Conservation (phyloP, 441 rosid species). For the Populus hybrid region DNA sequence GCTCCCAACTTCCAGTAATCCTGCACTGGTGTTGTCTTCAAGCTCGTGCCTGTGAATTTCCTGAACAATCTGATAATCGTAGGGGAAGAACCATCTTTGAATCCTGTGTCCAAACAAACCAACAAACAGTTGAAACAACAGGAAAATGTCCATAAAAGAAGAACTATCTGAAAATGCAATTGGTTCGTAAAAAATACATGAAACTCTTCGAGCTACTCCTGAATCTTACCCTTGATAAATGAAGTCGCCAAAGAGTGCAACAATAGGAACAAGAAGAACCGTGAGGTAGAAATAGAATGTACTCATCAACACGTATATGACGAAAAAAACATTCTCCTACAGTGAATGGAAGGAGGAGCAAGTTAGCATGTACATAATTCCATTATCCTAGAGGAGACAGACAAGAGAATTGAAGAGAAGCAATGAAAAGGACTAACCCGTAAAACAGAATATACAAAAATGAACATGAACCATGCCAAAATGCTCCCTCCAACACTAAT, state of each 20-base stretch:
- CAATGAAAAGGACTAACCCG: slow-evolving; percentile 45
- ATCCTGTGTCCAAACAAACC: slow-evolving; percentile 41
- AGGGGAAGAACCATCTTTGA: slow-evolving; percentile 94
- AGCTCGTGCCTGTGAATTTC: slow-evolving; percentile 79
- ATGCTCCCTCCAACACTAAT: too few species aligned
- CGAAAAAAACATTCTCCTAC: slow-evolving; percentile 86
- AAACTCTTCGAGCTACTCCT: slow-evolving; percentile 14
- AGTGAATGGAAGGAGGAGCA: slow-evolving; percentile 13
- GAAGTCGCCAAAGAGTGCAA: slow-evolving; percentile 91
- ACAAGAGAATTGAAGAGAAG: background rate
- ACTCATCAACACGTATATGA: slow-evolving; percentile 87
- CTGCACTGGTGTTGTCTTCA: slow-evolving; percentile 49
- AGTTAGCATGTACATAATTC: slow-evolving; percentile 20
- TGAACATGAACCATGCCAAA: too few species aligned
- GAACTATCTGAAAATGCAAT: background rate
- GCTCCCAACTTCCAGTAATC: slow-evolving; percentile 50
- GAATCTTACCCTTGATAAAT: slow-evolving; percentile 77
- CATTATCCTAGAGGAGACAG: background rate
- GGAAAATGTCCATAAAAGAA: background rate
- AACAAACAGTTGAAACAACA: background rate
- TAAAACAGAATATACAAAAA: too few species aligned
- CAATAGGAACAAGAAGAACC: slow-evolving; percentile 73
- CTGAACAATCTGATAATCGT: slow-evolving; percentile 90
- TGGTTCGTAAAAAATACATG: background rate
- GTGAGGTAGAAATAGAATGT: slow-evolving; percentile 85